A percentile compares a stretch with the other conserved stretches of the same genome.
These are phyloP conservation scores for Henckelia pumila DNA, from an alignment of 257 asterid genomes.

Conservation along the genomic window DNA sequence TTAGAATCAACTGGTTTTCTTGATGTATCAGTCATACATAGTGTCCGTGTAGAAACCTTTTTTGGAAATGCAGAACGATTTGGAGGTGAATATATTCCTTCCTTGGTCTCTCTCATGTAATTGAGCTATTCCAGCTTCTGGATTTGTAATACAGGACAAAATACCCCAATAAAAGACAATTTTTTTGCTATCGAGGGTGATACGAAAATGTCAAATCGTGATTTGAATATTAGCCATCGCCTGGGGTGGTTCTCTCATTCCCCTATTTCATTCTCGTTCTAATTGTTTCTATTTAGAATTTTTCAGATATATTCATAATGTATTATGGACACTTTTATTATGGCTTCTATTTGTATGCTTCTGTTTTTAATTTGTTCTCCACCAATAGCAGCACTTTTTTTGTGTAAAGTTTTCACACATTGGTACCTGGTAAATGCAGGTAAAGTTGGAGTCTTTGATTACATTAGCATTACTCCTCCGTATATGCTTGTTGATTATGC, in stretches of 20 bases:
- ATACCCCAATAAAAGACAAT: neutral
- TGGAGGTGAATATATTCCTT: constrained; percentile 47
- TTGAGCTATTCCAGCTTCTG: neutral
- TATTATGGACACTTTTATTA: neutral
- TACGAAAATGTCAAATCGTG: no score
- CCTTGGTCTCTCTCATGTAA: neutral
- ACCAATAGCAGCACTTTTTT: neutral
- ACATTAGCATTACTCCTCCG: constrained; percentile 93
- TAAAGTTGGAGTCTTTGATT: constrained; percentile 65
- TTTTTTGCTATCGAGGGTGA: neutral
- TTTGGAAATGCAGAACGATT: constrained; percentile 60
- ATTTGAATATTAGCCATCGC: no score
- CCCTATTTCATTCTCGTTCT: neutral
- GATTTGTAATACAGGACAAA: neutral
- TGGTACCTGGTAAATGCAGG: constrained; percentile 39
- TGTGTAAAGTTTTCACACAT: constrained; percentile 23
- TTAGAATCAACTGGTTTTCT: constrained; percentile 80
- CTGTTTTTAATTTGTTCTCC: no score
- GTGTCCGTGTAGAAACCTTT: constrained; percentile 75
- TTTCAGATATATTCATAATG: neutral
- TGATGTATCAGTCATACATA: constrained; percentile 72
- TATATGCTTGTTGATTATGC: constrained; percentile 81
- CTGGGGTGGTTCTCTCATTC: no score
- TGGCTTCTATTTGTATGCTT: constrained; percentile 4
- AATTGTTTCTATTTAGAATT: neutral